Conservation (phyloP, 1,139 yeast species). For the Yamadazyma friedrichii region DNA sequence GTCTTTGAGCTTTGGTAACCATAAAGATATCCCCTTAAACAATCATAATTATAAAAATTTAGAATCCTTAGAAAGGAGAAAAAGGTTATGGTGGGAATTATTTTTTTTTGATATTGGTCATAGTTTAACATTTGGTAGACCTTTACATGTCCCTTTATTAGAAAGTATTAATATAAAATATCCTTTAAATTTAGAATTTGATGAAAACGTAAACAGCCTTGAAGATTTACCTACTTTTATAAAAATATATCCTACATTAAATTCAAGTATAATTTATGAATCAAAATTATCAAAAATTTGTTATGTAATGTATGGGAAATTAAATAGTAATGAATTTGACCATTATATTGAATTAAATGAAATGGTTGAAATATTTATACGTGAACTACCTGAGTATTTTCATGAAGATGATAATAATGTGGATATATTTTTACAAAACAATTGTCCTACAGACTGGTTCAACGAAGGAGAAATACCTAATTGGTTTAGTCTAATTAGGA, state of each 20-base stretch:
- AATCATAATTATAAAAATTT: conserved; percentile 4
- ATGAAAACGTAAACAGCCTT: background rate
- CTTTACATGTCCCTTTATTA: conserved; percentile 2
- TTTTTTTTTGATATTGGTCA: conserved; percentile 13
- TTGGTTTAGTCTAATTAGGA: conserved; percentile 12
- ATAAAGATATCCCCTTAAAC: conserved; percentile 37
- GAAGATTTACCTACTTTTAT: background rate
- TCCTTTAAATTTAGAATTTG: background rate
- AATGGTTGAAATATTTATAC: background rate
- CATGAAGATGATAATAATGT: background rate
- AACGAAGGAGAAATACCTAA: conserved; percentile 6
- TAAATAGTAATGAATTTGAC: background rate
- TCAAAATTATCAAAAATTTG: background rate
- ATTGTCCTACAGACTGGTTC: background rate
- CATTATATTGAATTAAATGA: background rate
- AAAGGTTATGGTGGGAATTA: conserved; percentile 14
- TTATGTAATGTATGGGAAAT: background rate
- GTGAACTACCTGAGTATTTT: background rate
- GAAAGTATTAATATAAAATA: background rate
- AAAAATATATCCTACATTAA: background rate
- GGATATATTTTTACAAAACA: background rate
- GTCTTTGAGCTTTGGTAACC: conserved; percentile 62
- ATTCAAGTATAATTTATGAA: conserved; percentile 2
- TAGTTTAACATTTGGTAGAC: conserved; percentile 13
- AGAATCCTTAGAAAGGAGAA: conserved; percentile 11